These are phyloP conservation scores for Fusarium heterosporum DNA, from an alignment of 2,329 filamentous ascomycete species.

Conservation along the genomic window DNA sequence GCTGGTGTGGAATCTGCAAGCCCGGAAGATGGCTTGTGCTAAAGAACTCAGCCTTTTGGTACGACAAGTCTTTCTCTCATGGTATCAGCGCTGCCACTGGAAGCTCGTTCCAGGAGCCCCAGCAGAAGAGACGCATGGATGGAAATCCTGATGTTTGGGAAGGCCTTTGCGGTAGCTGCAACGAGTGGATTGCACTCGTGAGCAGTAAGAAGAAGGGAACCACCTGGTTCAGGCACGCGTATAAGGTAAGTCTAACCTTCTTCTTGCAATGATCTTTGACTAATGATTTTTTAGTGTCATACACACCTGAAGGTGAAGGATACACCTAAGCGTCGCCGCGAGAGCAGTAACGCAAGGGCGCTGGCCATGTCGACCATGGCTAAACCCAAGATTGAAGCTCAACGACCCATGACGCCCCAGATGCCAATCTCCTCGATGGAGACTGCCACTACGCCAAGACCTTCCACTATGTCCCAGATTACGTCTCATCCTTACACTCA, in stretches of 20 bases:
- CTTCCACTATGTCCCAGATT: slow-evolving; percentile 46
- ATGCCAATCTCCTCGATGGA: slow-evolving; percentile 40
- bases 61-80: slow-evolving; percentile 91
- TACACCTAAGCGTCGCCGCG: slow-evolving; percentile 74
- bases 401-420: slow-evolving; percentile 51
- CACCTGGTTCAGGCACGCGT: slow-evolving; percentile 89
- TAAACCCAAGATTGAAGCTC: slow-evolving; percentile 62
- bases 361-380: slow-evolving; percentile 57
- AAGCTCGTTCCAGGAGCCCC: slow-evolving; percentile 80
- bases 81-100: slow-evolving; percentile 87
- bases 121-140: slow-evolving; percentile 80
- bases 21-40: slow-evolving; percentile 86
- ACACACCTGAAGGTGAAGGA: slow-evolving; percentile 79
- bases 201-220: slow-evolving; percentile 94
- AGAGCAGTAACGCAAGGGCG: slow-evolving; percentile 65
- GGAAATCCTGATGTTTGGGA: slow-evolving; percentile 86
- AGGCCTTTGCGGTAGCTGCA: slow-evolving; percentile 80
- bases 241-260: slow-evolving; percentile 71
- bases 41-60: slow-evolving; percentile 94
- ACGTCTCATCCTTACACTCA: slow-evolving; percentile 48
- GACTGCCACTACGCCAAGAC: slow-evolving; percentile 44
- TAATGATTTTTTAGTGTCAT: slow-evolving; percentile 67
- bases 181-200: slow-evolving; percentile 83
- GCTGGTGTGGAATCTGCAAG: slow-evolving; percentile 91
- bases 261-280: slow-evolving; percentile 4